Conservation (phyloP, 208 protist genomes). For the Trypanosoma congolense region DNA sequence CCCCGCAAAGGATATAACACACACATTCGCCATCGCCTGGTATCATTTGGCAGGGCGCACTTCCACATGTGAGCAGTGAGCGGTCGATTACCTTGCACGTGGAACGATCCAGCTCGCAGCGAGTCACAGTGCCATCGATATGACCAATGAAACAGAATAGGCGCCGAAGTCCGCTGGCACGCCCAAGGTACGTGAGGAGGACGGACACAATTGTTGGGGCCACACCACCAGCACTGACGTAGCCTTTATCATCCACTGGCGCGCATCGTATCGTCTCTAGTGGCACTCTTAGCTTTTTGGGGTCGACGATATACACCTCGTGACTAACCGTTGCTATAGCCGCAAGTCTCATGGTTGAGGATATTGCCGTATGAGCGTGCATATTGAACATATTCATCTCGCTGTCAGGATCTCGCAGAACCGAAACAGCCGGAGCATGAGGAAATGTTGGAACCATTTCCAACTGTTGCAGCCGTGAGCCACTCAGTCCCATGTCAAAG, state of each 20-base stretch:
- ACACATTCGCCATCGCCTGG: conserved; percentile 57
- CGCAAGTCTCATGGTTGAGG: conserved; percentile 32
- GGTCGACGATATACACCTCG: conserved; percentile 69
- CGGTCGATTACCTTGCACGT: conserved; percentile 54
- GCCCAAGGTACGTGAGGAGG: conserved; percentile 65
- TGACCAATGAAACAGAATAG: conserved; percentile 77
- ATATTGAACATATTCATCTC: conserved; percentile 5
- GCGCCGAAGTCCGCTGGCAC: conserved; percentile 16
- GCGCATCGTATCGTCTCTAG: conserved; percentile 58
- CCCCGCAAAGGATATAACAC: conserved; percentile 68
- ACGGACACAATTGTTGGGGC: conserved; percentile 53
- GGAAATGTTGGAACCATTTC: conserved; percentile 70
- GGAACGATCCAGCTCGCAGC: conserved; percentile 52
- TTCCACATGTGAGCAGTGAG: conserved; percentile 48
- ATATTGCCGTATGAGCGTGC: conserved; percentile 6
- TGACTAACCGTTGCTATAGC: conserved; percentile 59
- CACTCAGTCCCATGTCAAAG: conserved; percentile 62
- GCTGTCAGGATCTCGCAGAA: conserved; percentile 44
- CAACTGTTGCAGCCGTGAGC: conserved; percentile 46
- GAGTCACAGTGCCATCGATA: conserved; percentile 61
- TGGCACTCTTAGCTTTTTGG: conserved; percentile 49
- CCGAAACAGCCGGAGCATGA: conserved; percentile 40
- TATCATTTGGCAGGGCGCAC: conserved; percentile 56
- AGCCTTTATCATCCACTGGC: background rate
- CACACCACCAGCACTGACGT: background rate